Base-by-base conservation (phyloP, 148 eudicot genomes). In the Suaeda aralocaspica region DNA sequence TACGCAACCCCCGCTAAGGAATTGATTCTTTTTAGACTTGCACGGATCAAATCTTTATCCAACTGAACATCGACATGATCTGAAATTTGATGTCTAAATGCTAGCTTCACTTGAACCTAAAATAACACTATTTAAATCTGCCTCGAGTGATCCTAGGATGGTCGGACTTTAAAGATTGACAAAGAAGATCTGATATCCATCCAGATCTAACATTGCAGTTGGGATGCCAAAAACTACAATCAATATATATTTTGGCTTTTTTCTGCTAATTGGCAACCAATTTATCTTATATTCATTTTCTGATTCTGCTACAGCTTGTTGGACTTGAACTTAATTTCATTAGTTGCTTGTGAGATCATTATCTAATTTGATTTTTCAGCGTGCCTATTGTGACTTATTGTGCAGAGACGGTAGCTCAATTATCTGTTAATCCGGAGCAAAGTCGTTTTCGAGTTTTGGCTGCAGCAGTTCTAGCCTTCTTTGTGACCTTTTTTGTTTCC, bases 391-490 rank as follows among this genome's bases (percentile, higher is more conserved):
- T 71, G 66, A 57, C 49, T 48, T 66, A 26, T 31, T 66, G n/a
- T n/a, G 75, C 83, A 82, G 88, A 70, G 26, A 51, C 41, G 3
- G 24, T 29, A 21, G 6, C 22, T 56, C 63, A 67, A 58, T 70
- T 41, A 64, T 42, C 76, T 55, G 67, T 28, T 45, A 59, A 55
- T 31, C 49, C 26, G 11, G 68, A 60, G 52, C 67, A 73, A 49
- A 59, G 74, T 33, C 51, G 21, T 66, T 77, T 70, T 60, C 79
- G 64, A 72, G 30, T 74, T 22, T 67, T 74, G 46, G 58, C 76
- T 71, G 72, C 73, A 74, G 59, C 73, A 74, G 59, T 85, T 67
- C 28, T 85, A 74, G 75, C 82, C 61, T 72, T 81, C 72, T 74
- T 78, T 56, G 63, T 66, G 66, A 44, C 70, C 25, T 24, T 80